phyloP scores from a whole-genome alignment of 108 stramenopile species.

The Epipyxis sp. region DNA sequence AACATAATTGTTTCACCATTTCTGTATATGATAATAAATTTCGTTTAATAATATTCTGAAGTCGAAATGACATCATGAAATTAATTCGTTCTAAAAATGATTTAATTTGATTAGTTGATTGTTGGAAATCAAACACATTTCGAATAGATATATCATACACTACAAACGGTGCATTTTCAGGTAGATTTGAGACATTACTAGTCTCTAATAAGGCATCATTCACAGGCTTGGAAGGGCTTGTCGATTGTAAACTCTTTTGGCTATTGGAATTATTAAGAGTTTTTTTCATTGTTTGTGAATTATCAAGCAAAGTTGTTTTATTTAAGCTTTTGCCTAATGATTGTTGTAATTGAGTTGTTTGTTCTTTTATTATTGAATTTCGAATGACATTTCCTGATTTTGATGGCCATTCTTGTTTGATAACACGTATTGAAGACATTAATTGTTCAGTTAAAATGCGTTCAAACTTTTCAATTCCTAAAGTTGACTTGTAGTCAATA shows the following conservation, averaged over 20 bases:
- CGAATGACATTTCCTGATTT: not conserved
- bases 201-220: no score
- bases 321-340: slow-evolving; percentile 3
- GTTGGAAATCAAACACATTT: slow-evolving; percentile 4
- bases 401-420: slow-evolving; percentile 31
- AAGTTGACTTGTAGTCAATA: not conserved
- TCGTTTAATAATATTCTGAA: not conserved
- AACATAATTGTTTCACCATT: not conserved
- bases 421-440: not conserved
- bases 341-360: no score
- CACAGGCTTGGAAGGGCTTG: not conserved
- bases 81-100: slow-evolving; percentile 23
- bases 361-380: not conserved
- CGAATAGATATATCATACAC: slow-evolving; percentile 16
- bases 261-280: no score
- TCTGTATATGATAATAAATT: not conserved
- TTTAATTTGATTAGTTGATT: not conserved
- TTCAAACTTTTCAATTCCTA: slow-evolving; percentile 20
- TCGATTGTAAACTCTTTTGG: no score
- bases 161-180: not conserved
- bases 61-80: slow-evolving; percentile 24
- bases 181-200: no score
- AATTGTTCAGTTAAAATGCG: slow-evolving; percentile 1
- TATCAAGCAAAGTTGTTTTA: no score
- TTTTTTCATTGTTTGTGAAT: no score